phyloP scores from a whole-genome alignment of 495 filamentous ascomycete species.

The Podospora pseudopauciseta region DNA sequence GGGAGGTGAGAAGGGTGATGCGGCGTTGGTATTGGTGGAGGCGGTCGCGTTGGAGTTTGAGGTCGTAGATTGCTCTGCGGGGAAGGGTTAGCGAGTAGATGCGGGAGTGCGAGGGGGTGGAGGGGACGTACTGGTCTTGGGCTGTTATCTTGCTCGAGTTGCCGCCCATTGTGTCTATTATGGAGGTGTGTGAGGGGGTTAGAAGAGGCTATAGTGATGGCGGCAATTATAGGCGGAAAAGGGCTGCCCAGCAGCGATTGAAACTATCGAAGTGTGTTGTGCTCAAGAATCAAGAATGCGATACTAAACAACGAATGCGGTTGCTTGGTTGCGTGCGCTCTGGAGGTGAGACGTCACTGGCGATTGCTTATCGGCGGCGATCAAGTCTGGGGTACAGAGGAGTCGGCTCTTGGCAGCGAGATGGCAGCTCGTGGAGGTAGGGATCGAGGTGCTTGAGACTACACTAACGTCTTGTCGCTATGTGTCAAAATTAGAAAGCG shows the following conservation, averaged over 20 bases:
- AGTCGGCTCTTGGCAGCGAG: constrained; percentile 5
- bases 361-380: constrained; percentile 3
- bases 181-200: neutral
- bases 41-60: constrained; percentile 96
- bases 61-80: constrained; percentile 79
- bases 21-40: constrained; percentile 90
- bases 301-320: neutral
- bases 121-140: constrained; percentile 41
- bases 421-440: constrained; percentile 2
- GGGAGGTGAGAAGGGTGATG: constrained; percentile 75
- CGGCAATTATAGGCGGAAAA: neutral
- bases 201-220: neutral
- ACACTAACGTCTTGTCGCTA: neutral
- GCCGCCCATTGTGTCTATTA: constrained; percentile 38
- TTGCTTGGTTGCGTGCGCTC: neutral
- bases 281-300: neutral
- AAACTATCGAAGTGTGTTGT: neutral
- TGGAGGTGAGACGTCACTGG: constrained; percentile 7
- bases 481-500: too few relatives aligned
- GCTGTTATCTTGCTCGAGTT: constrained; percentile 44
- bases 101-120: neutral
- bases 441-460: neutral
- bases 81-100: neutral
- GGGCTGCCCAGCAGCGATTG: neutral
- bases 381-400: neutral